Evolutionary conservation across 257 asterid genomes (phyloP).

Genomic region (Ophiorrhiza pumila): DNA sequence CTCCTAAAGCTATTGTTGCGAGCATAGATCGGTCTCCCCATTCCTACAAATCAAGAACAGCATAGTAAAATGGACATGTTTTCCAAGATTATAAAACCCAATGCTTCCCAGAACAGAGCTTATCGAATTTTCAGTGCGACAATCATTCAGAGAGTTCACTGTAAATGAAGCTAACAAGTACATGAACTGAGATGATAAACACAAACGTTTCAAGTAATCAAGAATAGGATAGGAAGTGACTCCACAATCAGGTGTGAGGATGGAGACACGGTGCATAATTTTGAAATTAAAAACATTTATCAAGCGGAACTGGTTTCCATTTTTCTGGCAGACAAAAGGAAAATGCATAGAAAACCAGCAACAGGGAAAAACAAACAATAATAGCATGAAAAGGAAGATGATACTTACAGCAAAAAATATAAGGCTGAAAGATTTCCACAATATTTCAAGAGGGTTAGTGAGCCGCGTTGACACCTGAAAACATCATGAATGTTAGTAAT

Average conservation of each 20-base stretch:
- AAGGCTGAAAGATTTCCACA: slow-evolving; percentile 96
- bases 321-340: neutral
- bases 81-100: neutral
- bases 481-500: slow-evolving; percentile 7
- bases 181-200: neutral
- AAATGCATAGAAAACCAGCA: too few species aligned
- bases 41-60: slow-evolving; percentile 42
- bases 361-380: neutral
- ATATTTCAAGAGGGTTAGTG: slow-evolving; percentile 77
- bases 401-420: slow-evolving; percentile 89
- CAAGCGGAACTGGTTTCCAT: neutral
- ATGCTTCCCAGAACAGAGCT: slow-evolving; percentile 1
- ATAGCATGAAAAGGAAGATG: neutral
- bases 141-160: neutral
- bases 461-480: slow-evolving; percentile 60
- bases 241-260: neutral
- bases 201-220: neutral
- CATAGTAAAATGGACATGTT: neutral
- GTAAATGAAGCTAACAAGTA: neutral
- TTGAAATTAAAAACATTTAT: neutral
- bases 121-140: neutral
- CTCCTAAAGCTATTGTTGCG: slow-evolving; percentile 96
- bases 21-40: slow-evolving; percentile 99
- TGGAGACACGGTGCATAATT: neutral
- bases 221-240: neutral